A percentile compares a stretch with the other conserved stretches of the same genome.
Evolutionary conservation across 2,329 filamentous ascomycete species (phyloP).

Genomic region (Harringtonia aguacate): DNA sequence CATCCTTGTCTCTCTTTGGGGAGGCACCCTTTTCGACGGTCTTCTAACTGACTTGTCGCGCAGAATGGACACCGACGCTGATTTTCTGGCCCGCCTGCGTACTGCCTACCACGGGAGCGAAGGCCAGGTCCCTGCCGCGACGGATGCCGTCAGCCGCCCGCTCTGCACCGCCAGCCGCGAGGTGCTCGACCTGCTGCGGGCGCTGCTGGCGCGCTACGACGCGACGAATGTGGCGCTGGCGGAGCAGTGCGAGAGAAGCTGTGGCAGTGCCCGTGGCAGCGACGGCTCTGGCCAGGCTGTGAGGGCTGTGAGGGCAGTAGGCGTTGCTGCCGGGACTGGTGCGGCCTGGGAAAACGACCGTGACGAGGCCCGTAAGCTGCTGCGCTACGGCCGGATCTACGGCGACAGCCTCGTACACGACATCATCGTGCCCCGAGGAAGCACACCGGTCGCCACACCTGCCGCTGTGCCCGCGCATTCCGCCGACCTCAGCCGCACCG

Average conservation of each 20-base stretch:
- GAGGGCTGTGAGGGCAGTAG: background rate
- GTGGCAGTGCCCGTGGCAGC: background rate
- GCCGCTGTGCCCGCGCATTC: background rate
- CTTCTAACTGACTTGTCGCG: background rate
- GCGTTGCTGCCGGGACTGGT: background rate
- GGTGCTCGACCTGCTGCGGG: conserved; percentile 6
- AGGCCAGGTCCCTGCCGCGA: background rate
- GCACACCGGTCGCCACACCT: background rate
- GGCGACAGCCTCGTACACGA: conserved; percentile 11
- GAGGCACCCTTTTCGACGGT: too few species aligned
- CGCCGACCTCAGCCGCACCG: conserved; percentile 8
- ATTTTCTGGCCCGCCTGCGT: background rate
- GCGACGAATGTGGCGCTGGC: conserved; percentile 3
- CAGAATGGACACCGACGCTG: background rate
- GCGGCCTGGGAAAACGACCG: conserved; percentile 11
- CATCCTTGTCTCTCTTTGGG: background rate
- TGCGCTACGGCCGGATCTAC: conserved; percentile 12
- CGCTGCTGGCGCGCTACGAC: conserved; percentile 7
- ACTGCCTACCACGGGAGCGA: background rate
- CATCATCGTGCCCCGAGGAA: conserved; percentile 9
- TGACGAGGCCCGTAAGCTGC: conserved; percentile 9
- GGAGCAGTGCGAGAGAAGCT: background rate
- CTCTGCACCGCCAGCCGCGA: conserved; percentile 8
- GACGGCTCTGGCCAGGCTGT: background rate
- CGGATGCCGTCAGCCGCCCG: too few species aligned